Percentiles rank a stretch among this genome's conserved stretches.
Evolutionary conservation across 495 filamentous ascomycete species (phyloP).

Genomic region (Tirmania nivea): DNA sequence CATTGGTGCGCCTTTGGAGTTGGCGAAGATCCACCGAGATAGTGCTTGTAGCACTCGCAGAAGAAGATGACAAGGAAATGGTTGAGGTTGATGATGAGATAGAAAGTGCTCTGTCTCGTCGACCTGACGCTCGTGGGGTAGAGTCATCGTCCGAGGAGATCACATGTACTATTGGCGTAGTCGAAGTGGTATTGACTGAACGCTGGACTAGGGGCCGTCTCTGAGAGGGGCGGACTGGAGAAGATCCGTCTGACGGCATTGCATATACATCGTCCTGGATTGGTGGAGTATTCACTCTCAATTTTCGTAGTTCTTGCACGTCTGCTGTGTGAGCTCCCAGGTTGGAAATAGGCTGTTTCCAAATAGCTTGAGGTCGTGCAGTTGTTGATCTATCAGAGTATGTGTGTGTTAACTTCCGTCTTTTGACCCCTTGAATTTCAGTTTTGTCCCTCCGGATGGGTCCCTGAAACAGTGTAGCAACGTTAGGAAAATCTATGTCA

Average conservation of each 20-base stretch:
- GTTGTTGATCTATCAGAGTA: slow-evolving; percentile 5
- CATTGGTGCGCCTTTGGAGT: slow-evolving; percentile 39
- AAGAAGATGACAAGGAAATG: background rate
- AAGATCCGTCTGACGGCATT: background rate
- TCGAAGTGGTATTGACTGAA: background rate
- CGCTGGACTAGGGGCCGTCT: background rate
- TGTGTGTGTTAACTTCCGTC: slow-evolving; percentile 21
- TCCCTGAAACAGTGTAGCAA: slow-evolving; percentile 9
- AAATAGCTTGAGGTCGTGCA: too few species aligned
- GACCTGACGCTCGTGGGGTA: background rate
- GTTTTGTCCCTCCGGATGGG: slow-evolving; percentile 1
- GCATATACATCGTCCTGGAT: too few species aligned
- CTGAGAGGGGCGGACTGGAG: background rate
- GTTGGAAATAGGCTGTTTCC: too few species aligned
- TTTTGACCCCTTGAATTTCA: slow-evolving; percentile 15
- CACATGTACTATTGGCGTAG: background rate
- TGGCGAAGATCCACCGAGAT: slow-evolving; percentile 21
- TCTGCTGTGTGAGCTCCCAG: too few species aligned
- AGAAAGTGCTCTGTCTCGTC: too few species aligned
- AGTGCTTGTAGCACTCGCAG: background rate
- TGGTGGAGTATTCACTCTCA: too few species aligned
- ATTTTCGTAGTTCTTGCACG: too few species aligned
- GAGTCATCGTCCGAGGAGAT: background rate
- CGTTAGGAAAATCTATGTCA: slow-evolving; percentile 16
- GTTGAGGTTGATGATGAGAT: too few species aligned